These are phyloP conservation scores for Moesziomyces parantarcticus DNA, from an alignment of 1,284 basidiomycete genomes.

Conservation along the genomic window DNA sequence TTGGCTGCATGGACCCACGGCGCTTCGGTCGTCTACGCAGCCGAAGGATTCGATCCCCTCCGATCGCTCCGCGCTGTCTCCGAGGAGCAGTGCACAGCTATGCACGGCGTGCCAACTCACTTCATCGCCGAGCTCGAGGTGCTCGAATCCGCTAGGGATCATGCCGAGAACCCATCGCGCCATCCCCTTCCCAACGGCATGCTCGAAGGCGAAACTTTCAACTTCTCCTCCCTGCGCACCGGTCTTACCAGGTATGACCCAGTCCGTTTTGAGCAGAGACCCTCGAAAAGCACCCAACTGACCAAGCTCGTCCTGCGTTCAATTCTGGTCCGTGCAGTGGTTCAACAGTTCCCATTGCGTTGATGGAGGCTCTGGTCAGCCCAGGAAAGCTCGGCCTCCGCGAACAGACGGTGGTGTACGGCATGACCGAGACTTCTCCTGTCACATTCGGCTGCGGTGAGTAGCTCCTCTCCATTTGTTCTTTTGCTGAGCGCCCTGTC, in stretches of 20 bases:
- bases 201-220: slow-evolving; percentile 34
- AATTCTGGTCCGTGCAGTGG: slow-evolving; percentile 71
- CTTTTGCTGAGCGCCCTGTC: not conserved
- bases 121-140: slow-evolving; percentile 75
- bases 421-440: slow-evolving; percentile 72
- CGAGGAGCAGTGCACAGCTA: slow-evolving; percentile 77
- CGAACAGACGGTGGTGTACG: slow-evolving; percentile 77
- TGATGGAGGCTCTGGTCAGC: slow-evolving; percentile 72
- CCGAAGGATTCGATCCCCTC: slow-evolving; percentile 75
- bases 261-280: not conserved
- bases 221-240: slow-evolving; percentile 71
- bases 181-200: slow-evolving; percentile 34
- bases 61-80: slow-evolving; percentile 76
- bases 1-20: slow-evolving; percentile 82
- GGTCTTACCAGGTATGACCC: slow-evolving; percentile 74
- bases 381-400: slow-evolving; percentile 70
- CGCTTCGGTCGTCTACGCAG: slow-evolving; percentile 79
- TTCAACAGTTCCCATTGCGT: slow-evolving; percentile 79
- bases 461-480: not conserved
- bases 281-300: not conserved
- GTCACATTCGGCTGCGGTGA: slow-evolving; percentile 77
- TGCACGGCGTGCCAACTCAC: slow-evolving; percentile 86
- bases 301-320: not conserved
- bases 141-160: slow-evolving; percentile 71
- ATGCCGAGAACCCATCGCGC: slow-evolving; percentile 17